These are phyloP conservation scores for Sextonia rubra DNA, from an alignment of 164 flowering plant genomes.

Conservation along the genomic window DNA sequence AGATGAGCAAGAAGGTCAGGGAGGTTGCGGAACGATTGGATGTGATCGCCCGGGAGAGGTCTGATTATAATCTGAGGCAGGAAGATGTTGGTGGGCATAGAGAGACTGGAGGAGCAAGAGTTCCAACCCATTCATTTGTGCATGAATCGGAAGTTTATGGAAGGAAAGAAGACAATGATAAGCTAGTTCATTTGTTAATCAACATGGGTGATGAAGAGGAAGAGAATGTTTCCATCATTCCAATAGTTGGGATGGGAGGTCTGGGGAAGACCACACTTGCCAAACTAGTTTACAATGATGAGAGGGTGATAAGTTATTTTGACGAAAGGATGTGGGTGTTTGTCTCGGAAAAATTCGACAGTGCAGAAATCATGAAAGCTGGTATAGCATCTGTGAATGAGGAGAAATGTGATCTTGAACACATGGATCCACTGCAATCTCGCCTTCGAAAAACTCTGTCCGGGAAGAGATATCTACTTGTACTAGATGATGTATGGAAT, in stretches of 20 bases:
- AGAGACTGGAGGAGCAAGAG: not conserved
- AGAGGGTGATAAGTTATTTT: not conserved
- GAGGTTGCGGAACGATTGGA: not conserved
- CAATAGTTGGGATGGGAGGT: not conserved
- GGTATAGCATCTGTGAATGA: not conserved
- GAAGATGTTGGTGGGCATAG: not conserved
- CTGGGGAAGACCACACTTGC: not conserved
- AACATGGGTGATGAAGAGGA: not conserved
- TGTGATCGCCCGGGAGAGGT: not conserved
- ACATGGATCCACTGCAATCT: not conserved
- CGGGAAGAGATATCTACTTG: not conserved
- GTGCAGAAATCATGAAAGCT: not conserved
- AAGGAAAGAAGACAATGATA: conserved; percentile 2
- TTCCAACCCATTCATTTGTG: not conserved
- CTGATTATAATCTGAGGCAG: not conserved
- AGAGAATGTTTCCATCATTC: not conserved
- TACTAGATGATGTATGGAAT: conserved; percentile 1
- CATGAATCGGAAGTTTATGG: conserved; percentile 3
- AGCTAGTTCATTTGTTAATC: not conserved
- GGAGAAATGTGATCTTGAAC: not conserved
- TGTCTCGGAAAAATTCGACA: not conserved
- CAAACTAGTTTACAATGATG: not conserved
- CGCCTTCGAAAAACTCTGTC: not conserved
- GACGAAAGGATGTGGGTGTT: not conserved
- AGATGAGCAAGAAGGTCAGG: not conserved